Evolutionary conservation across 257 asterid genomes (phyloP).

Genomic region (Primulina huaijiensis): DNA sequence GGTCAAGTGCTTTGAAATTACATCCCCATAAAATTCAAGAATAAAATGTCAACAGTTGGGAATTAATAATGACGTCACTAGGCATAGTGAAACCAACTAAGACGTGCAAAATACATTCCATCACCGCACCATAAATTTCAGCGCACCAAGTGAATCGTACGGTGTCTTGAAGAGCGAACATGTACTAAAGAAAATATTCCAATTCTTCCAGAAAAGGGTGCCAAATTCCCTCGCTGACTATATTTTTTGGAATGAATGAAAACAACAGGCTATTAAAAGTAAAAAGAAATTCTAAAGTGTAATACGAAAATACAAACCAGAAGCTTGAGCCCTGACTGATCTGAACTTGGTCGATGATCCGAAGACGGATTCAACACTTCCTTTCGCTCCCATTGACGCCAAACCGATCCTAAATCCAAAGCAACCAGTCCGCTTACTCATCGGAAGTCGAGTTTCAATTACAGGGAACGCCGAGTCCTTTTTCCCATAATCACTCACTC

Average conservation of each 20-base stretch:
- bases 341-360: slow-evolving; percentile 53
- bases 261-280: background rate
- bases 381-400: slow-evolving; percentile 45
- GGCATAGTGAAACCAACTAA: background rate
- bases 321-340: slow-evolving; percentile 54
- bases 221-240: background rate
- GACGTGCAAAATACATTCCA: background rate
- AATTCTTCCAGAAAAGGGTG: background rate
- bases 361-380: slow-evolving; percentile 28
- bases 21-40: background rate
- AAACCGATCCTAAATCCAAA: slow-evolving; percentile 43
- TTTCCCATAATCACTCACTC: slow-evolving; percentile 26
- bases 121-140: background rate
- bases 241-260: background rate
- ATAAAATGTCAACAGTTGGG: background rate
- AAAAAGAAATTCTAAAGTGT: background rate
- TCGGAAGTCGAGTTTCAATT: slow-evolving; percentile 23
- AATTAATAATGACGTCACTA: background rate
- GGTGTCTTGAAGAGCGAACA: no score
- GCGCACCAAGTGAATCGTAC: background rate
- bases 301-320: slow-evolving; percentile 38
- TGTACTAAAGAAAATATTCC: background rate
- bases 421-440: slow-evolving; percentile 41
- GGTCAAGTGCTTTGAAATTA: no score
- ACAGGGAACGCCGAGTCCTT: slow-evolving; percentile 17